Evolutionary conservation across 2,329 filamentous ascomycete genomes (phyloP), one percentile per base, ranked within the genome.

Genomic region (Trichoderma gracile): DNA sequence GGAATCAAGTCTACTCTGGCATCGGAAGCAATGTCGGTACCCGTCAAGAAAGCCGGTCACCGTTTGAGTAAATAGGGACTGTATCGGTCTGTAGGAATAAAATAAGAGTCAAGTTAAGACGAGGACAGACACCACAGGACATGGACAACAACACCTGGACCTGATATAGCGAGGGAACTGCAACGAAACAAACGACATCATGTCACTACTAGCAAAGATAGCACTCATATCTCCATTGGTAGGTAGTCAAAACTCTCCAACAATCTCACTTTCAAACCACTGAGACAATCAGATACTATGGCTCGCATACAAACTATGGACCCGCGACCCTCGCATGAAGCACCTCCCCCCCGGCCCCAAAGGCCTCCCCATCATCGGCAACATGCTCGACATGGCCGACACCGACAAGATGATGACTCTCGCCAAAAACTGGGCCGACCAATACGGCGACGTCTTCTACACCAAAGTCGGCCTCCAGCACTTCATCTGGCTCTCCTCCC

Each of bases 361-460:
- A 74, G 64, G 73, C 62, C 67, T 73, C 38, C 62, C 64, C 4
- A 53, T 68, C 21, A 67, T 74, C 38, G 71, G 55, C 3, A 61
- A 74, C 2, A 55, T 69, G 23, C 64, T 67, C n/a, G 73, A 71
- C 5, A 23, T 74, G 9, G 69, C 69, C 33, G 73, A 73, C 53
- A 74, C 73, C 38, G 14, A 74, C 14, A 72, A 72, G 65, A 72
- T 71, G 8, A 74, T 72, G n/a, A 46, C 66, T 8, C 58, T 69
- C 27, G 68, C 58, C 59, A 71, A 81, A 43, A 79, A 81, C 69
- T 85, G 83, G 83, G 81, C 82, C 0, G 67, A 78, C 6, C 74
- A 83, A 68, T 85, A 85, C 49, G 74, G 82, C 0, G 81, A 82
- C 0, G 70, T 86, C 0, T 85, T 82, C 69, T 81, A 78, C 0